phyloP scores from a whole-genome alignment of 495 filamentous ascomycete genomes.

The Platismatia glauca region DNA sequence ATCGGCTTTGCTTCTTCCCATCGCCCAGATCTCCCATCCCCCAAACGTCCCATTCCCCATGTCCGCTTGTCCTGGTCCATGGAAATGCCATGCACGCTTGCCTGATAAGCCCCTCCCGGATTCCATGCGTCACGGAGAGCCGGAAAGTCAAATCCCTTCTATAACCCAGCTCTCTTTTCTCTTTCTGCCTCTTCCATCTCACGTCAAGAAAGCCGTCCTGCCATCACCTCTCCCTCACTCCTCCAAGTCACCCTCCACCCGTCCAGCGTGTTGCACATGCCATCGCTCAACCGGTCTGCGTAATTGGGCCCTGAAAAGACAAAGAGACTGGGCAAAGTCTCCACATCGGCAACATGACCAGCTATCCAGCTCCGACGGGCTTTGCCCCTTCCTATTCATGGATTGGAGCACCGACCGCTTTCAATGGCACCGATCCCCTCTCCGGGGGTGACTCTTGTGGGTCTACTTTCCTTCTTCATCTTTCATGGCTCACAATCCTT shows the following conservation, averaged over 20 bases:
- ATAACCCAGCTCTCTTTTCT: background rate
- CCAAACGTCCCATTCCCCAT: too few relatives aligned
- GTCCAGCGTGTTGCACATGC: background rate
- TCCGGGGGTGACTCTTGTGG: conserved; percentile 76
- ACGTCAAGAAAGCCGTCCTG: background rate
- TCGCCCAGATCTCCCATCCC: too few relatives aligned
- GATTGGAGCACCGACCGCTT: conserved; percentile 64
- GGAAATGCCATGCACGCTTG: background rate
- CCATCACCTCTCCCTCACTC: too few relatives aligned
- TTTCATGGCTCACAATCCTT: background rate
- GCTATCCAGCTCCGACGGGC: conserved; percentile 21
- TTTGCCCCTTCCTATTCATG: conserved; percentile 52
- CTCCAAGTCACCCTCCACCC: background rate
- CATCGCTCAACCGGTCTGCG: background rate
- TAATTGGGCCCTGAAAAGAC: background rate
- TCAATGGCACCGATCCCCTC: conserved; percentile 63
- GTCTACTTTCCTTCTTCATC: conserved; percentile 27
- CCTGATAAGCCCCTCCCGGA: background rate
- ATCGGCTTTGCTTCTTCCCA: too few relatives aligned
- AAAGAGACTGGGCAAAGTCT: background rate
- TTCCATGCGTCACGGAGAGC: too few relatives aligned
- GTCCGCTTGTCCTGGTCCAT: too few relatives aligned
- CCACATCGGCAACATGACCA: conserved; percentile 18
- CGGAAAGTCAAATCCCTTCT: too few relatives aligned
- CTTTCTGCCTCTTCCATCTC: background rate